Evolutionary conservation across 2,329 filamentous ascomycete genomes (phyloP), one percentile per base, ranked within the genome.

Genomic region (Calycina herbarum): DNA sequence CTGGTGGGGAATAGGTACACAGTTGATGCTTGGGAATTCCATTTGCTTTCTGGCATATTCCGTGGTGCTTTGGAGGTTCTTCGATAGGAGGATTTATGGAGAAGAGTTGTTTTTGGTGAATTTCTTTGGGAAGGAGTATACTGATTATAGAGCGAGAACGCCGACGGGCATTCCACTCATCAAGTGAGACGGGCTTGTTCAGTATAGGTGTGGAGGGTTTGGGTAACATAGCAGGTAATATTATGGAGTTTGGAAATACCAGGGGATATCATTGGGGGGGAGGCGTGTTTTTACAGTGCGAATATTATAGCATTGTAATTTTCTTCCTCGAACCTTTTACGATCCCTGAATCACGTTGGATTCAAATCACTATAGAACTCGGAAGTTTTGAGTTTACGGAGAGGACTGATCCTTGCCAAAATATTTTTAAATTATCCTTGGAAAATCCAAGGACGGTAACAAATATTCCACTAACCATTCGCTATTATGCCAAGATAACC

Each of bases 1-100:
- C 79, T 98, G 93, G 88, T 99, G 94, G 94, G 93, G 92, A 0
- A 75, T 98, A n/a, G 95, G 95, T 5, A 97, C 94, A 13, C 95
- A 99, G 82, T 75, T 98, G 56, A 87, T 96, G 63, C 82, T 97
- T 69, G 94, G 94, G 20, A 99, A 99, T 78, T 79, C 85, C 8
- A 70, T 96, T 1, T 96, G 93, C 76, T 87, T 96, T 65, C 71
- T 89, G 6, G 90, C 79, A 1, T 98, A 96, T 80, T 79, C 86
- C 0, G 77, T 84, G 7, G 90, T 96, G 17, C 78, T 99, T 71
- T 97, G 92, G 92, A 83, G 81, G 67, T 99, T 99, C 77, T 99
- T 99, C 76, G 83, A 82, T 17, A 79, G 77, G 13, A 82, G 95
- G 67, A 94, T 98, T 69, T 13, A 71, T 86, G 88, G 87, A 38